Conservation (phyloP, 306 rosid species). For the Vachellia collinsii region DNA sequence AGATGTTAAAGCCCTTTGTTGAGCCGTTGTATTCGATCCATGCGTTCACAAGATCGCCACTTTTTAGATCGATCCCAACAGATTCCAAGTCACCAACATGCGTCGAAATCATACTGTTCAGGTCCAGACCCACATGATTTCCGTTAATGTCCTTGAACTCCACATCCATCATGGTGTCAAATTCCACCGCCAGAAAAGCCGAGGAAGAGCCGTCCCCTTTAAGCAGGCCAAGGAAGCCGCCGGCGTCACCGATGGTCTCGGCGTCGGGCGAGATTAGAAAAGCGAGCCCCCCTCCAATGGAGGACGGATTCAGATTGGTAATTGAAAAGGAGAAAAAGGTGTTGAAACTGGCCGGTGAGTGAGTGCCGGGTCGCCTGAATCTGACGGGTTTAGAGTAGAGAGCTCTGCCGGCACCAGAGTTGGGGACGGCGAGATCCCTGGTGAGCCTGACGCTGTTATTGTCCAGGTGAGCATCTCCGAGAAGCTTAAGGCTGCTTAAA, state of each 20-base stretch:
- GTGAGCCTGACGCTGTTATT: constrained; percentile 84
- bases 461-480: constrained; percentile 93
- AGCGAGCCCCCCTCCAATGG: constrained; percentile 94
- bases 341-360: constrained; percentile 63
- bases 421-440: constrained; percentile 91
- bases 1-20: constrained; percentile 52
- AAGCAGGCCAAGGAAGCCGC: constrained; percentile 75
- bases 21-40: constrained; percentile 90
- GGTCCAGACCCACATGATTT: constrained; percentile 94
- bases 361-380: constrained; percentile 62
- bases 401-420: constrained; percentile 81
- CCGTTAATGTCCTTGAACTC: constrained; percentile 89
- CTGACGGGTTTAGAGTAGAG: constrained; percentile 69
- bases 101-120: constrained; percentile 69
- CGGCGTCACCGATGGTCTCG: constrained; percentile 65
- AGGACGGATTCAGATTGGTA: constrained; percentile 78
- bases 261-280: constrained; percentile 75
- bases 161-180: constrained; percentile 90
- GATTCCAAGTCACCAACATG: constrained; percentile 61
- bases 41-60: constrained; percentile 77
- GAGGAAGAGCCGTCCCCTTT: constrained; percentile 23
- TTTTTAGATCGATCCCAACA: constrained; percentile 74
- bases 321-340: constrained; percentile 90
- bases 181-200: constrained; percentile 81
- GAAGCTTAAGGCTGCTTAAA: constrained; percentile 66